Conservation (phyloP, 2,329 filamentous ascomycete genomes). For the Colletotrichum sp. region DNA sequence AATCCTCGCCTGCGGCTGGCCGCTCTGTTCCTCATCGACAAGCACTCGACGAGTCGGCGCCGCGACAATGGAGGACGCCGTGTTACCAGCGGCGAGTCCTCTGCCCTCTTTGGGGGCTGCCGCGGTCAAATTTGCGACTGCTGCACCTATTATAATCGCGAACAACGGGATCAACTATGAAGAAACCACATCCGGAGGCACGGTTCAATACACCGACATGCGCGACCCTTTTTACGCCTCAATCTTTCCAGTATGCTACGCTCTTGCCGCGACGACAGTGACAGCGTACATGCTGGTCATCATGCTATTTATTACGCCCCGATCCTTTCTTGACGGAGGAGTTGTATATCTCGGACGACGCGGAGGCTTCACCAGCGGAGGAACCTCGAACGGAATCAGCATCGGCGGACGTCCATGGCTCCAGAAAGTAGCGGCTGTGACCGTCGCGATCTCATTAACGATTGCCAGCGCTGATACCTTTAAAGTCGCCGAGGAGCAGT, state of each 20-base stretch:
- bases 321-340: constrained; percentile 88
- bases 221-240: constrained; percentile 93
- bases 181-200: constrained; percentile 35
- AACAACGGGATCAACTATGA: constrained; percentile 45
- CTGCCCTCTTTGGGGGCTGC: constrained; percentile 23
- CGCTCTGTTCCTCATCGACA: constrained; percentile 24
- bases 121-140: constrained; percentile 36
- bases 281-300: constrained; percentile 92
- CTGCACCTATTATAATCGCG: constrained; percentile 45
- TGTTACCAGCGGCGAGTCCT: constrained; percentile 15
- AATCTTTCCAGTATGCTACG: constrained; percentile 91
- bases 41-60: constrained; percentile 26
- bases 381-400: constrained; percentile 78
- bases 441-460: constrained; percentile 83
- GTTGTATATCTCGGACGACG: constrained; percentile 80
- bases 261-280: constrained; percentile 88
- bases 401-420: constrained; percentile 94
- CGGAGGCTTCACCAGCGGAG: constrained; percentile 81
- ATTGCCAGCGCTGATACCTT: constrained; percentile 95
- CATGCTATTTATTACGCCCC: constrained; percentile 93
- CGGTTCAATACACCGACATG: constrained; percentile 62
- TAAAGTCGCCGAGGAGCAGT: constrained; percentile 81
- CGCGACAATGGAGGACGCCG: constrained; percentile 30
- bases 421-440: constrained; percentile 80
- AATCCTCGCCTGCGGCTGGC: constrained; percentile 29